phyloP scores from a whole-genome alignment of 768 basidiomycete genomes.

The Amanita brunnescens region DNA sequence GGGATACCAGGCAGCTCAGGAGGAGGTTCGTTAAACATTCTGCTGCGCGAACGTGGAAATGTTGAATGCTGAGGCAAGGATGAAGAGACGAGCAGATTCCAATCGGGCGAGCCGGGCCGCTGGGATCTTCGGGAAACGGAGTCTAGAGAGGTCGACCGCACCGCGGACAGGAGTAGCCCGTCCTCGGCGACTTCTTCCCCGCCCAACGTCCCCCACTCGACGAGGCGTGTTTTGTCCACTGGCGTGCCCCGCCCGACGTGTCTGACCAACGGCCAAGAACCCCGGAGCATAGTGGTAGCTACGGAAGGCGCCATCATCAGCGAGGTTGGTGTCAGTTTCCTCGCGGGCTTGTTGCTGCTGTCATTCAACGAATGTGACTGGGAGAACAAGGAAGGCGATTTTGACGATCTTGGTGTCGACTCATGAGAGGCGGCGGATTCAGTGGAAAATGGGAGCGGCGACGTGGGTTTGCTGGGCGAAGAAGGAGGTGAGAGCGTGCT shows the following conservation, averaged over 20 bases:
- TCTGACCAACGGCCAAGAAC: conserved; percentile 35
- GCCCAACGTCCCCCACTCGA: conserved; percentile 35
- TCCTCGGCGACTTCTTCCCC: conserved; percentile 34
- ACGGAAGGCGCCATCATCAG: conserved; percentile 20
- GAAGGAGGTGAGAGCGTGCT: conserved; percentile 29
- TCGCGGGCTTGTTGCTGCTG: conserved; percentile 13
- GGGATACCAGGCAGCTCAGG: conserved; percentile 23
- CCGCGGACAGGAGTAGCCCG: conserved; percentile 32
- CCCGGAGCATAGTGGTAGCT: conserved; percentile 21
- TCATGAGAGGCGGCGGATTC: conserved; percentile 23
- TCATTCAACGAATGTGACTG: conserved; percentile 16
- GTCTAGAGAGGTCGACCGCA: conserved; percentile 31
- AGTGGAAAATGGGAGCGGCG: conserved; percentile 15
- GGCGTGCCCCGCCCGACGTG: conserved; percentile 43
- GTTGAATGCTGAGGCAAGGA: conserved; percentile 9
- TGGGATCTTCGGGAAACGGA: conserved; percentile 20
- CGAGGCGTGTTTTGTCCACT: conserved; percentile 31
- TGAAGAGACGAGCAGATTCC: conserved; percentile 25
- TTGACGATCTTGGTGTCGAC: conserved; percentile 24
- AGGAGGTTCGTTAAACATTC: conserved; percentile 14
- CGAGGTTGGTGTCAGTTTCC: conserved; percentile 19
- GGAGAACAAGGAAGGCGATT: conserved; percentile 28
- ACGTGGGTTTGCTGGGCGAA: conserved; percentile 30
- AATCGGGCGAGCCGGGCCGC: conserved; percentile 32
- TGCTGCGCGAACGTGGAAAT: neutral